Conservation (phyloP, 2,329 filamentous ascomycete species). For the Eutypella sp. region DNA sequence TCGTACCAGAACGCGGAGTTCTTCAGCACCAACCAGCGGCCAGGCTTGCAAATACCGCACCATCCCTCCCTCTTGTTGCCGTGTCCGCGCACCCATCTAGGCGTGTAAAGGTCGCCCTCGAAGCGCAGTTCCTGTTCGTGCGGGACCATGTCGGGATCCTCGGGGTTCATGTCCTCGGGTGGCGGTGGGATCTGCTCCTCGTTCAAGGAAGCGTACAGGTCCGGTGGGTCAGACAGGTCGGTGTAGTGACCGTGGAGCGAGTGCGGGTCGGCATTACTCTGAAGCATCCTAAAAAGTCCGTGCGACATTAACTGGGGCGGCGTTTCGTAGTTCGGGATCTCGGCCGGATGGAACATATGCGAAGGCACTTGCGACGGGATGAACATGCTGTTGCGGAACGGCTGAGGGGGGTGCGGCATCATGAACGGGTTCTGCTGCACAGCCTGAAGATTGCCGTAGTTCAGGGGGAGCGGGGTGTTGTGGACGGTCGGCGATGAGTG, state of each 20-base stretch:
- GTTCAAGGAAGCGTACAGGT: constrained; percentile 69
- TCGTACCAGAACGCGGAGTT: constrained; percentile 94
- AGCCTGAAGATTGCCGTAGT: constrained; percentile 50
- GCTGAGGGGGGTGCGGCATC: constrained; percentile 42
- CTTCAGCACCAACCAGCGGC: constrained; percentile 81
- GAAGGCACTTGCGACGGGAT: constrained; percentile 48
- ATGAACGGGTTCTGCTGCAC: constrained; percentile 52
- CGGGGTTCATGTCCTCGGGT: constrained; percentile 75
- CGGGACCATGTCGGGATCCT: constrained; percentile 68
- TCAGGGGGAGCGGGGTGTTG: constrained; percentile 45
- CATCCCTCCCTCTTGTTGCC: constrained; percentile 85
- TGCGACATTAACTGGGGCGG: constrained; percentile 64
- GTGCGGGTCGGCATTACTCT: constrained; percentile 69
- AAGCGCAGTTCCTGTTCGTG: constrained; percentile 77
- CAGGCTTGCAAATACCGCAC: constrained; percentile 84
- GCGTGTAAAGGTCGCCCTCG: constrained; percentile 77
- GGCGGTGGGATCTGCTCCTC: constrained; percentile 71
- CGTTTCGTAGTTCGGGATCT: constrained; percentile 50
- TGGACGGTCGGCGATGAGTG: constrained; percentile 47
- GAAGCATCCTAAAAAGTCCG: constrained; percentile 66
- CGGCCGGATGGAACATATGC: constrained; percentile 44
- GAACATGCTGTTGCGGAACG: constrained; percentile 56
- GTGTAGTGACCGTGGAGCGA: constrained; percentile 64
- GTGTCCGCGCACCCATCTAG: constrained; percentile 77
- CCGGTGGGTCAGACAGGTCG: constrained; percentile 69